Conservation (phyloP, 2,329 filamentous ascomycete species). For the Alternaria conjuncta region DNA sequence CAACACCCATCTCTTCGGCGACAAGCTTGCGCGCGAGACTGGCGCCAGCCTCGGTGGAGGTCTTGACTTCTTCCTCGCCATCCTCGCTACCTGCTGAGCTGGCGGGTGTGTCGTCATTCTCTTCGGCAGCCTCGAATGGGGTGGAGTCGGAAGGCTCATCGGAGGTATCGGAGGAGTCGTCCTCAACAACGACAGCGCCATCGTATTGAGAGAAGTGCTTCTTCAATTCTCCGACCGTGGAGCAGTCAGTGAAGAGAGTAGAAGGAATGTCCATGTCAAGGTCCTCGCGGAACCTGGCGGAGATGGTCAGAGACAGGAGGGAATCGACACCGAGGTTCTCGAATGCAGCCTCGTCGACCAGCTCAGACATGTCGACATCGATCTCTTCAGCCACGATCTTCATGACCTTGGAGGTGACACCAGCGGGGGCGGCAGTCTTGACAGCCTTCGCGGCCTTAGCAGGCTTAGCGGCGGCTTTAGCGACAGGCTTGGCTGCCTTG, state of each 20-base stretch:
- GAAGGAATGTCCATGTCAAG: slow-evolving; percentile 65
- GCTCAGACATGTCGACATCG: slow-evolving; percentile 63
- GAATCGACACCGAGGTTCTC: slow-evolving; percentile 69
- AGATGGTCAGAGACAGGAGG: slow-evolving; percentile 66
- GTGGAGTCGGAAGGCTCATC: slow-evolving; percentile 50
- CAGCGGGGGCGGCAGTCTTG: slow-evolving; percentile 54
- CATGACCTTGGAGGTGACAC: slow-evolving; percentile 62
- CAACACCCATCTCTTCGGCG: slow-evolving; percentile 69
- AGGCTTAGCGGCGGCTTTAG: slow-evolving; percentile 38
- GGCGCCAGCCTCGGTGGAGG: slow-evolving; percentile 48
- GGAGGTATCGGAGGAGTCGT: slow-evolving; percentile 51
- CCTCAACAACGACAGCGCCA: slow-evolving; percentile 47
- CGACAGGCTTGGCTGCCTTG: slow-evolving; percentile 58
- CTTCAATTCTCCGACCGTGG: slow-evolving; percentile 67
- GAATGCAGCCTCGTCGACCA: slow-evolving; percentile 66
- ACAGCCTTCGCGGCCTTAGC: slow-evolving; percentile 56
- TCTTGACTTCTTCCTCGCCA: slow-evolving; percentile 45
- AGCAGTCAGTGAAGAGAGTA: slow-evolving; percentile 65
- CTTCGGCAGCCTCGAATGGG: slow-evolving; percentile 48
- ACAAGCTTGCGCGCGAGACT: slow-evolving; percentile 58
- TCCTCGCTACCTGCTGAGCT: slow-evolving; percentile 57
- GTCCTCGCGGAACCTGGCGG: slow-evolving; percentile 67
- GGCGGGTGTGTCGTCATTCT: slow-evolving; percentile 53
- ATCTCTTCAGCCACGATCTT: slow-evolving; percentile 72
- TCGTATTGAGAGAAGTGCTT: slow-evolving; percentile 60